Base-by-base conservation (phyloP, 352 stramenopile genomes). In the Phytophthora cajani region DNA sequence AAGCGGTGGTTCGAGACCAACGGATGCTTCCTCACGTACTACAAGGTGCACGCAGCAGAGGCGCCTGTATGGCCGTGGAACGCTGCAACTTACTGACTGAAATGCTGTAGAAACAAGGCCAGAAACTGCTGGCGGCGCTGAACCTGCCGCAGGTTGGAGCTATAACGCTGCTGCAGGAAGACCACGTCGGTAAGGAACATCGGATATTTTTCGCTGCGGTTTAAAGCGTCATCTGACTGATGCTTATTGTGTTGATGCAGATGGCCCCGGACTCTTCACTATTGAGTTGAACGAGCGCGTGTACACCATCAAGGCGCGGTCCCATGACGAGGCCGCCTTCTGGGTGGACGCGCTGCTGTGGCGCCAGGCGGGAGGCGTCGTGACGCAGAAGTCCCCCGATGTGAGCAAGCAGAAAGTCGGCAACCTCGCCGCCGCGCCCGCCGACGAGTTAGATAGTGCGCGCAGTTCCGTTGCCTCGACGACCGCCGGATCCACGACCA, bases 1-100 rank as follows among this genome's bases (percentile, higher is more conserved):
- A 98, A 98, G 79, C 90, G 98, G 61, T 99, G 96, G 92, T 99
- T 99, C 74, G 98, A 99, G 84, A 99, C 94, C 9, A 99, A 99
- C 73, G 97, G 97, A 53, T 97, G 98, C 77, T 98, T 98, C 82
- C 87, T 99, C 42, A 99, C 97, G 14, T 99, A 99, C 85, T 99
- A 99, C 83, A 99, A 99, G 84, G 90, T 97, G 67, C 40, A 58
- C 11, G 50, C 19, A 4, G 0, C n/a, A n/a, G 16, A 44, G 14
- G n/a, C 38, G 38, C 5, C 38, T 44, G 16, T 44, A 44, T 44
- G 38, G 5, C 16, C 5, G 38, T n/a, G 16, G 27, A 44, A 44
- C 1, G 0, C 1, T n/a, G 38, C 38, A 16, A 17, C 16, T 44
- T 17, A 7, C 12, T 27, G 25, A 50, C 14, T 9, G n/a, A 12